These are phyloP conservation scores for Chrysopogon serrulatus DNA, from an alignment of 176 grass and related monocot genomes.

Conservation along the genomic window DNA sequence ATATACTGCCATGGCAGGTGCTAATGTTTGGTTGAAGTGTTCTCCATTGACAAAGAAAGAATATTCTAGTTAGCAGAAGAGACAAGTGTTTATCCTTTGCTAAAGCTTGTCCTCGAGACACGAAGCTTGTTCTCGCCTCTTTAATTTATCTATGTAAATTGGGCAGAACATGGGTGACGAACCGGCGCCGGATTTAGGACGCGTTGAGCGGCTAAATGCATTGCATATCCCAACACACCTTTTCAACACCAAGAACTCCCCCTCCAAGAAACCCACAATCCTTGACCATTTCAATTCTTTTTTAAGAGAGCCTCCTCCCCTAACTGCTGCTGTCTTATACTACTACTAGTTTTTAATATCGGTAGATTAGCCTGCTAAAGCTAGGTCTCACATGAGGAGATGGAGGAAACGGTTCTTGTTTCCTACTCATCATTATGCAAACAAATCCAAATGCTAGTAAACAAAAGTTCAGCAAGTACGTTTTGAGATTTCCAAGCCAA, in stretches of 20 bases:
- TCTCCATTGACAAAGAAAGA: neutral
- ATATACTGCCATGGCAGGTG: neutral
- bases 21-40: neutral
- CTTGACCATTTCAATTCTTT: slow-evolving; percentile 12
- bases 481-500: neutral
- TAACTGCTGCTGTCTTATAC: slow-evolving; percentile 4
- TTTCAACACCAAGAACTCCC: slow-evolving; percentile 8
- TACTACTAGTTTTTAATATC: neutral
- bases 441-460: neutral
- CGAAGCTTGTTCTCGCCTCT: slow-evolving; percentile 9
- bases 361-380: slow-evolving; percentile 12
- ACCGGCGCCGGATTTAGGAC: neutral
- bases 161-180: slow-evolving; percentile 48
- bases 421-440: slow-evolving; percentile 8
- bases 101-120: slow-evolving; percentile 26
- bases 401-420: neutral
- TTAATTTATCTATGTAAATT: slow-evolving; percentile 14
- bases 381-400: slow-evolving; percentile 26
- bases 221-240: slow-evolving; percentile 10
- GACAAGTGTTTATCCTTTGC: slow-evolving; percentile 23
- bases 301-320: neutral
- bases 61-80: slow-evolving; percentile 19
- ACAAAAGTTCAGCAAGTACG: neutral
- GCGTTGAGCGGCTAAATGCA: slow-evolving; percentile 27
- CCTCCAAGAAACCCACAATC: slow-evolving; percentile 24